phyloP scores from a whole-genome alignment of 352 stramenopile species.

The Blastocystis hominis region DNA sequence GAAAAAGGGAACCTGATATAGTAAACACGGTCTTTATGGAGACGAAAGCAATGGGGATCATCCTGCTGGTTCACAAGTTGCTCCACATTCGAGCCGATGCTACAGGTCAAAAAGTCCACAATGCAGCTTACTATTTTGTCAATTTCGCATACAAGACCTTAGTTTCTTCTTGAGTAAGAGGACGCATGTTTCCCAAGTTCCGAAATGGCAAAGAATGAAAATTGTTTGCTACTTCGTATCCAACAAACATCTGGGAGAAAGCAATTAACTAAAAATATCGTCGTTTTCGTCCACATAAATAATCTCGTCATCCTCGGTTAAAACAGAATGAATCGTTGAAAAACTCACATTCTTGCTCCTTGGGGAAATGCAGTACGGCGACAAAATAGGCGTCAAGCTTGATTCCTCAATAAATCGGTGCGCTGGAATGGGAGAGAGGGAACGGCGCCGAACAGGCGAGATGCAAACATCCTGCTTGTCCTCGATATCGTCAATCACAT shows the following conservation, averaged over 20 bases:
- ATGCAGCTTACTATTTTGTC: constrained; percentile 68
- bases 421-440: background rate
- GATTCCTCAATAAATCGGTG: background rate
- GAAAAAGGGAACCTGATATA: constrained; percentile 70
- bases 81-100: constrained; percentile 88
- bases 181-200: constrained; percentile 72
- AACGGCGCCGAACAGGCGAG: no score
- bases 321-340: constrained; percentile 15
- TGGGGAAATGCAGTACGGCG: background rate
- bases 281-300: constrained; percentile 47
- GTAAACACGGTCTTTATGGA: constrained; percentile 91
- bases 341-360: constrained; percentile 50
- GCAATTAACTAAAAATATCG: constrained; percentile 38
- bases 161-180: constrained; percentile 93
- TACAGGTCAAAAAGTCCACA: constrained; percentile 56
- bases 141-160: constrained; percentile 94
- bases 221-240: background rate
- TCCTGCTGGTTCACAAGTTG: constrained; percentile 88
- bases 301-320: constrained; percentile 11
- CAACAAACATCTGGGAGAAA: background rate
- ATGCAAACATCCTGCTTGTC: no score
- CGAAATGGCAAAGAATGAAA: background rate
- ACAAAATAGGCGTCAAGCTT: background rate
- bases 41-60: constrained; percentile 90
- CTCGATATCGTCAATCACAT: no score